phyloP scores from a whole-genome alignment of 208 protist genomes.

The Herpetomonas samuelpessoai region DNA sequence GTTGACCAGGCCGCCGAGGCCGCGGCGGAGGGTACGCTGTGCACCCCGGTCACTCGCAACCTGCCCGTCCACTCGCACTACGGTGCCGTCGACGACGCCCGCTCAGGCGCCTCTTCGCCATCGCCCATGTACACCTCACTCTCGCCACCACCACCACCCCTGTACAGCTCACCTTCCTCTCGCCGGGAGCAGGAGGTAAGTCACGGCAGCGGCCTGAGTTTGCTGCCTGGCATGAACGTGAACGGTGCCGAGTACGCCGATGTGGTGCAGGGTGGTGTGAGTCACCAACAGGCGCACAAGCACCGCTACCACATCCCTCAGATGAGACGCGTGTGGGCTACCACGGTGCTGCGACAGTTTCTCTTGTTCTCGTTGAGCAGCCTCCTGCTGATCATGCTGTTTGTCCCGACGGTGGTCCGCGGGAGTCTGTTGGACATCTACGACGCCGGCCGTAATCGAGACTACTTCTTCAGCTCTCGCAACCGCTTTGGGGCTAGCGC shows the following conservation, averaged over 20 bases:
- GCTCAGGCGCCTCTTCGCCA: background rate
- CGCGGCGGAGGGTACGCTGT: background rate
- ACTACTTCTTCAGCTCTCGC: background rate
- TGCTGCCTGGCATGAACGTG: background rate
- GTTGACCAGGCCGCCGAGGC: conserved; percentile 2
- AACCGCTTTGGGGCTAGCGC: background rate
- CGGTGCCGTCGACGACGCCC: background rate
- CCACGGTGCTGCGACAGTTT: background rate
- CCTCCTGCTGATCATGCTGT: background rate
- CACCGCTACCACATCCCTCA: background rate
- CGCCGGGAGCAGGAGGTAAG: background rate
- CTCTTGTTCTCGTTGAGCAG: background rate
- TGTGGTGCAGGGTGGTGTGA: background rate
- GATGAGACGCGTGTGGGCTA: background rate
- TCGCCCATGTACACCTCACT: background rate
- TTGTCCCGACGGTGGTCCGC: background rate
- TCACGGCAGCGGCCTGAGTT: background rate
- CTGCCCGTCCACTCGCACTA: background rate
- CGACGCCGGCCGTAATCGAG: too few relatives aligned
- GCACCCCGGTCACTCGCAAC: background rate
- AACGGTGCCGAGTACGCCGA: background rate
- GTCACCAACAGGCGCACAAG: background rate
- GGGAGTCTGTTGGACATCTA: background rate
- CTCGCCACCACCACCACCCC: background rate
- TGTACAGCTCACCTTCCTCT: too few relatives aligned